Evolutionary conservation across 2,329 filamentous ascomycete genomes (phyloP).

Genomic region (Beauveria sp.): DNA sequence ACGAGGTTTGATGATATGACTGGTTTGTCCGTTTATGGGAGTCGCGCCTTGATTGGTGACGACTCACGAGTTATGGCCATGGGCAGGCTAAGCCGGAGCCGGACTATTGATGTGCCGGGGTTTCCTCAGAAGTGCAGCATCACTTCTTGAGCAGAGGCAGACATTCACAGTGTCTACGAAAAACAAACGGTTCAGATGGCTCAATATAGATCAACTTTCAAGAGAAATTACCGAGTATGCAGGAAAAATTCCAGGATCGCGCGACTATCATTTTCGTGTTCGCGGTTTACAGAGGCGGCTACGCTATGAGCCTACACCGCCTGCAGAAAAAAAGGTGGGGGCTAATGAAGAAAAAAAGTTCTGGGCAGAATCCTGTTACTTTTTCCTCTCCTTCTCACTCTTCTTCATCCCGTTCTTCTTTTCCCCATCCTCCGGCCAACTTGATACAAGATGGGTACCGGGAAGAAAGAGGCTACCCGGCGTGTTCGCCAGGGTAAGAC

Average conservation of each 20-base stretch:
- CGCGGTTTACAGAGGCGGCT: no score
- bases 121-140: background rate
- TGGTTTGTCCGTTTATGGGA: background rate
- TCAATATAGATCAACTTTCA: no score
- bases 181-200: no score
- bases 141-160: background rate
- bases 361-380: background rate
- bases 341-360: conserved; percentile 5
- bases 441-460: conserved; percentile 64
- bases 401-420: background rate
- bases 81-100: background rate
- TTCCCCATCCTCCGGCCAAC: background rate
- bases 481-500: conserved; percentile 79
- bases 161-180: no score
- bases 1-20: background rate
- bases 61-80: background rate
- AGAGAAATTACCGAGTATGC: no score
- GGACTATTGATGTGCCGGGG: conserved; percentile 6
- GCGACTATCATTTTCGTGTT: no score
- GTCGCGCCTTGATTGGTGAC: conserved; percentile 4
- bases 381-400: conserved; percentile 6
- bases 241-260: no score
- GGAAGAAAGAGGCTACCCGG: conserved; percentile 84
- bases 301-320: background rate
- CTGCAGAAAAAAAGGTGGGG: conserved; percentile 11